phyloP scores from a whole-genome alignment of 2,329 filamentous ascomycete genomes.

The Magnaporthales sp. region DNA sequence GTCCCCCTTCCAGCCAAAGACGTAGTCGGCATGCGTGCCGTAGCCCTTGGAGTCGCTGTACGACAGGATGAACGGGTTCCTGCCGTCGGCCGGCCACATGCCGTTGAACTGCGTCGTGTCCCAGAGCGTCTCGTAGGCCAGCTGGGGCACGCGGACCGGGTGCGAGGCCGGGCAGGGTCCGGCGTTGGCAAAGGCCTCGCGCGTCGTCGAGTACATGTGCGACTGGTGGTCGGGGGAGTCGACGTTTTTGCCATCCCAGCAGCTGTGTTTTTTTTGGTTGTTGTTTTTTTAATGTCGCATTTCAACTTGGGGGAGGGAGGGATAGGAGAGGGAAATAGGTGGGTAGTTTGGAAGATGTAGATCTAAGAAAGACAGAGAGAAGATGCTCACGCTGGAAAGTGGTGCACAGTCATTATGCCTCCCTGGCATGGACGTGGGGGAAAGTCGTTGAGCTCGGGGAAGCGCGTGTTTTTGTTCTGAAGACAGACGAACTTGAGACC shows the following conservation, averaged over 20 bases:
- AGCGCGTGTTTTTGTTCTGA: slow-evolving; percentile 27
- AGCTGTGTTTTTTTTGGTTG: slow-evolving; percentile 17
- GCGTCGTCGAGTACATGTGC: slow-evolving; percentile 20
- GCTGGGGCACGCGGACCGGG: slow-evolving; percentile 21
- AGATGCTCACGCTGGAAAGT: slow-evolving; percentile 23
- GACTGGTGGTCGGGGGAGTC: slow-evolving; percentile 41
- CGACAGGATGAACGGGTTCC: slow-evolving; percentile 19
- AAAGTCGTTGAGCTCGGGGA: slow-evolving; percentile 29
- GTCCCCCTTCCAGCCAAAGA: slow-evolving; percentile 25
- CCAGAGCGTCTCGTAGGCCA: slow-evolving; percentile 36
- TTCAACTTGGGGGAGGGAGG: too few species aligned
- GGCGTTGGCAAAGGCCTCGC: slow-evolving; percentile 17
- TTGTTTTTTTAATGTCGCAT: slow-evolving; percentile 15
- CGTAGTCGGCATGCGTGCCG: slow-evolving; percentile 22
- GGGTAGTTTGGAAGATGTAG: neutral
- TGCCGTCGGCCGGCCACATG: slow-evolving; percentile 26
- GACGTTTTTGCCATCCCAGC: slow-evolving; percentile 52
- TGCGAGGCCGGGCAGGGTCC: slow-evolving; percentile 18
- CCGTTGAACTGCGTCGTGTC: slow-evolving; percentile 28
- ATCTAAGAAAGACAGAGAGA: neutral
- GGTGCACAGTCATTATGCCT: slow-evolving; percentile 32
- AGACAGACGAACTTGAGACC: slow-evolving; percentile 32
- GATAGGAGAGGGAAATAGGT: slow-evolving; percentile 3
- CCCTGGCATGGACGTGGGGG: slow-evolving; percentile 26
- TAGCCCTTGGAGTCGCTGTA: slow-evolving; percentile 18